Evolutionary conservation across 345 rosid genomes (phyloP), one percentile per base, ranked within the genome.

Genomic region (Sisymbrium altissimum): DNA sequence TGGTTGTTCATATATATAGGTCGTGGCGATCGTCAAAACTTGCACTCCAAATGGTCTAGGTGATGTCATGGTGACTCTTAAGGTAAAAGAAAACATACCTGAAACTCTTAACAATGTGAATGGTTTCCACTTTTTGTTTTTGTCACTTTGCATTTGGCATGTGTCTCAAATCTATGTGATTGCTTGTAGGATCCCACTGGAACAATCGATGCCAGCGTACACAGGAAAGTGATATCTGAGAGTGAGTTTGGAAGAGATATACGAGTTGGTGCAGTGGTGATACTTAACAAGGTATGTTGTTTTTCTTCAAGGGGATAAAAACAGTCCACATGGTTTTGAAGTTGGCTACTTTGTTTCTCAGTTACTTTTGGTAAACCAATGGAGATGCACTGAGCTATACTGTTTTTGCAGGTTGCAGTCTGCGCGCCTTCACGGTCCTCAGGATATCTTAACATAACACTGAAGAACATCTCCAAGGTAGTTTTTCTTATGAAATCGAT

Each of bases 11-110:
- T 50, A 35, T 48, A 35, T 29, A 4, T 74, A 91, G 98, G 84
- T 91, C 48, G 88, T 93, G 70, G 94, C 89, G 30, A 53, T 93
- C 66, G 71, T 91, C 75, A 87, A 89, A 83, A 85, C 88, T 52
- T 83, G 87, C 43, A 81, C 81, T 9, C 83, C 89, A 14, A 93
- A 89, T 83, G 96, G 96, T 70, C 86, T 87, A 52, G 98, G 97
- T 7, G 96, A 84, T 83, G 56, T 86, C 70, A 86, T 86, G 89
- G 93, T 84, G 67, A 91, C 91, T 57, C 85, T 93, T 14, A 93
- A 93, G 96, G 98, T 91, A 83, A 48, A 53, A 41, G 30, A 30
- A 40, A 55, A 44, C 32, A 38, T 30, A 39, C 10, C 3, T 30
- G 64, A 38, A 56, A 54, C 70, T 58, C 45, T 38, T 18, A 55